These are phyloP conservation scores for Lichina pygmaea DNA, from an alignment of 495 filamentous ascomycete genomes.

Conservation along the genomic window DNA sequence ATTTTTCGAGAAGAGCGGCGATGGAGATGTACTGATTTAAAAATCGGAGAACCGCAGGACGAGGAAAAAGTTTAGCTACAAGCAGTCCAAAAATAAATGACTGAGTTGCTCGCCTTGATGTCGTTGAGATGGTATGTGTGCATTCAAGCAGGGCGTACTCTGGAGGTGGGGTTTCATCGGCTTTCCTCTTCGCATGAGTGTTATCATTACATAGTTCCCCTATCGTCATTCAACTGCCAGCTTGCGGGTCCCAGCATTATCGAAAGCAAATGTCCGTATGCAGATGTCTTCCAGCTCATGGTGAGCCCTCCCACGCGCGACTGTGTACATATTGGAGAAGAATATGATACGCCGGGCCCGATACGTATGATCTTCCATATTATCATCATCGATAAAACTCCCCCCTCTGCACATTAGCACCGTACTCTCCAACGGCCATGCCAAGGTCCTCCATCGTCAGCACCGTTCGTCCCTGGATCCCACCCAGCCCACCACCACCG, in stretches of 20 bases:
- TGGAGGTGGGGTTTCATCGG: too few relatives aligned
- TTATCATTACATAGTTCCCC: too few relatives aligned
- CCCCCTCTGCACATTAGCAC: slow-evolving; percentile 83
- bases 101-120: not conserved
- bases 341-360: not conserved
- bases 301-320: too few relatives aligned
- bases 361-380: not conserved
- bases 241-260: too few relatives aligned
- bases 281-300: too few relatives aligned
- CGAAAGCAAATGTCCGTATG: too few relatives aligned
- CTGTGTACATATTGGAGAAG: too few relatives aligned
- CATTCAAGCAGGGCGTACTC: not conserved
- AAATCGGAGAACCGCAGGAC: slow-evolving; percentile 25
- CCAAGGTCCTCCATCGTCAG: slow-evolving; percentile 97
- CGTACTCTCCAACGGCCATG: slow-evolving; percentile 92
- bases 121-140: not conserved
- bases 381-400: slow-evolving; percentile 75
- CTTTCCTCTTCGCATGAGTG: too few relatives aligned
- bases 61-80: slow-evolving; percentile 62
- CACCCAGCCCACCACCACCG: slow-evolving; percentile 76
- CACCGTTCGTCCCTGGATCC: slow-evolving; percentile 75
- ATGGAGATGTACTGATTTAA: slow-evolving; percentile 1
- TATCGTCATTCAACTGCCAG: too few relatives aligned
- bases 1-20: not conserved
- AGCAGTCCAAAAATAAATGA: slow-evolving; percentile 52